Base-by-base conservation (phyloP, 345 rosid genomes). In the Lagerstroemia speciosa region DNA sequence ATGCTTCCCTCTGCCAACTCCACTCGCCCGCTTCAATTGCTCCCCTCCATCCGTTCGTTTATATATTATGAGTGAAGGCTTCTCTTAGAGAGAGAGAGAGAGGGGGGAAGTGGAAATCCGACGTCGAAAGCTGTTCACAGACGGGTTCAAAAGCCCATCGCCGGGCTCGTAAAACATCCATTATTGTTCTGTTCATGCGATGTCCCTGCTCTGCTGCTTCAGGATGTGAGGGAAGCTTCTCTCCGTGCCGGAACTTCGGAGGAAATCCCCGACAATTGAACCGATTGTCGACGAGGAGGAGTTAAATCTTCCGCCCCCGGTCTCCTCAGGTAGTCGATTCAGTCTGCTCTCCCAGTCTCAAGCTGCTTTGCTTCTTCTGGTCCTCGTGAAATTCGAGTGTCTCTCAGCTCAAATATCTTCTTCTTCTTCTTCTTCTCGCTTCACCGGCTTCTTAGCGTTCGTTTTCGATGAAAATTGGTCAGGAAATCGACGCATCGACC, bases 101-200 rank as follows among this genome's bases (percentile, higher is more conserved):
- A 29, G 53, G 33, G 31, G 68, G 75, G 57, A 70, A 84, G 85
- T 78, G 87, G 70, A 50, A 73, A 69, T 82, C 88, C 80, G 61
- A 78, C 83, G 76, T 62, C 72, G 78, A 75, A 84, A 78, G 80
- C 77, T 66, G 30, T 8, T 24, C 16, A 38, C 36, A 58, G 15
- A 27, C 55, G 30, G 27, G 41, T 30, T 17, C 40, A 69, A 38
- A 24, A 53, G 24, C 5, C 14, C 17, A 9, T 8, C 11, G 3
- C 16, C 14, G 46, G 46, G 46, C 55, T 48, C n/a, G 20, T 48
- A 48, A 48, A 48, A 19, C 55, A 19, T 20, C 24, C 24, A 20
- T 48, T 9, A n/a, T n/a, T n/a, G n/a, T n/a, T n/a, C n/a, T n/a
- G n/a, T 48, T 9, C 55, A 5, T 19, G 6, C 55, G 24, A 48